phyloP scores from a whole-genome alignment of 495 filamentous ascomycete genomes.

The Cudoniella acicularis region DNA sequence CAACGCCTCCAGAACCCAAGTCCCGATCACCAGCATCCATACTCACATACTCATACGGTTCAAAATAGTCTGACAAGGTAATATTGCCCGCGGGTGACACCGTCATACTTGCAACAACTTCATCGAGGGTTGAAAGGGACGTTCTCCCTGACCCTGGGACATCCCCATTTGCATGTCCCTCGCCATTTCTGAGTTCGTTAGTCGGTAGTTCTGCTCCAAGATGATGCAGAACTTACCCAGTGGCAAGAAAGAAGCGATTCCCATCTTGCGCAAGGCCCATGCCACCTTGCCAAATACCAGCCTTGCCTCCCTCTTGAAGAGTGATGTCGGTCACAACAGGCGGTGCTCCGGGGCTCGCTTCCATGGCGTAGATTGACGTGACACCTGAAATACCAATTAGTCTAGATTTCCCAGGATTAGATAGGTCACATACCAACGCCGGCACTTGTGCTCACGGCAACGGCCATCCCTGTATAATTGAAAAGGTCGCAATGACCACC shows the following conservation, averaged over 20 bases:
- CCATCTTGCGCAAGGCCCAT: conserved; percentile 39
- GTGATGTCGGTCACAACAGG: conserved; percentile 24
- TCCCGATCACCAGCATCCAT: conserved; percentile 40
- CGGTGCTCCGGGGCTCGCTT: conserved; percentile 29
- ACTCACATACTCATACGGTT: conserved; percentile 39
- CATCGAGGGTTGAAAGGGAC: conserved; percentile 34
- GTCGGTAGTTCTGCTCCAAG: not conserved
- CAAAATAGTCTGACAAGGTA: conserved; percentile 36
- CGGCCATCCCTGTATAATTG: conserved; percentile 42
- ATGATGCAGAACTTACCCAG: conserved; percentile 21
- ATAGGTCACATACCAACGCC: conserved; percentile 22
- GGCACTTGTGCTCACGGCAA: conserved; percentile 31
- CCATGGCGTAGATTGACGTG: conserved; percentile 30
- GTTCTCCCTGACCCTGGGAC: conserved; percentile 33
- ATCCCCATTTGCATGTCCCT: conserved; percentile 34
- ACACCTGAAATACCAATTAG: conserved; percentile 6
- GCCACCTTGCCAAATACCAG: conserved; percentile 43
- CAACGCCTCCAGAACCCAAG: conserved; percentile 37
- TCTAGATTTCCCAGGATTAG: not conserved
- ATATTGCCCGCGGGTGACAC: conserved; percentile 31
- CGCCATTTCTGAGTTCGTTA: conserved; percentile 29
- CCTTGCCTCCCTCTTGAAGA: conserved; percentile 31
- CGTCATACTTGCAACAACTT: conserved; percentile 33
- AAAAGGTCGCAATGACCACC: conserved; percentile 44
- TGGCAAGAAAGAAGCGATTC: conserved; percentile 36